A percentile compares a stretch with the other conserved stretches of the same genome.
Conservation (phyloP, 331 rosid genomes). For the Ulmus americana region DNA sequence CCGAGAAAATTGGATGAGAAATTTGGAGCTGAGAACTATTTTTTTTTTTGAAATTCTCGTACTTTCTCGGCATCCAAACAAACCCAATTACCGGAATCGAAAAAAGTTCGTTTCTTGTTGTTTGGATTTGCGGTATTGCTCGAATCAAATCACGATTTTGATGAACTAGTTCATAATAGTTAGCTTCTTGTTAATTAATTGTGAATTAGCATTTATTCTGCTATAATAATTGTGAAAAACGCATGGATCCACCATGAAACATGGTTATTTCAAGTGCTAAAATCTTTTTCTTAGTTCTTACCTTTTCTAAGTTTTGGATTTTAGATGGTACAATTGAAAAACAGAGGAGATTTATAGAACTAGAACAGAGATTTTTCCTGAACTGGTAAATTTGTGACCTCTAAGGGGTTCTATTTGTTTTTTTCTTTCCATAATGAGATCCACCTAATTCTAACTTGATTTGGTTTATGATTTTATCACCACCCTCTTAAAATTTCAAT, state of each 20-base stretch:
- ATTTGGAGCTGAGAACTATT: no score
- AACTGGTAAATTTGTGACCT: background rate
- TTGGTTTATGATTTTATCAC: background rate
- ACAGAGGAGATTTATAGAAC: background rate
- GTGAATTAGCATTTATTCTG: background rate
- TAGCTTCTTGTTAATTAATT: no score
- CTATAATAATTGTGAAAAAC: background rate
- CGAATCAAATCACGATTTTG: background rate
- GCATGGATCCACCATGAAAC: background rate
- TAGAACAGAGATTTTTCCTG: background rate
- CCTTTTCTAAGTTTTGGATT: background rate
- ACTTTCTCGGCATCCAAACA: background rate
- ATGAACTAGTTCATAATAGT: background rate
- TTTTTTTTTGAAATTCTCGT: background rate
- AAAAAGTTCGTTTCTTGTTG: background rate
- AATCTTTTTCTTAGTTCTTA: background rate
- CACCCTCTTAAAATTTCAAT: background rate
- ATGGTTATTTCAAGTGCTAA: background rate
- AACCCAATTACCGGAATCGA: background rate
- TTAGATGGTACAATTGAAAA: background rate
- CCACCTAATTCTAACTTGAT: background rate
- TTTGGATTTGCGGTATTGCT: background rate
- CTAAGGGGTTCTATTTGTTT: background rate
- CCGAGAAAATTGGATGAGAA: background rate
- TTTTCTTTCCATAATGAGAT: background rate